Evolutionary conservation across 768 basidiomycete genomes (phyloP).

Genomic region (Phanerochaete sordida): DNA sequence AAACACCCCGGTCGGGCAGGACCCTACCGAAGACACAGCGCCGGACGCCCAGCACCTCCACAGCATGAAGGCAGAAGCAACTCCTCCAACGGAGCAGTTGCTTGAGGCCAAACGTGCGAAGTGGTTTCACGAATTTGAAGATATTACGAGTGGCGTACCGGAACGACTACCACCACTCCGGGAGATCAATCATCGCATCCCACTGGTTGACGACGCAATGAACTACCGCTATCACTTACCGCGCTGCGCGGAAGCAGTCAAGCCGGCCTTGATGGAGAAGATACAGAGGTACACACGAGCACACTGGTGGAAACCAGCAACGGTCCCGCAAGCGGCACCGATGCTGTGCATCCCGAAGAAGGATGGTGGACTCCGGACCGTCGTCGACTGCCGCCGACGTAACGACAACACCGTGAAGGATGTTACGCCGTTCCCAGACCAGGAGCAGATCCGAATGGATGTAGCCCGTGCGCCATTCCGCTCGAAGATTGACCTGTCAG

Average conservation of each 20-base stretch:
- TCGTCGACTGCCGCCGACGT: conserved; percentile 30
- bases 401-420: conserved; percentile 41
- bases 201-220: too few relatives aligned
- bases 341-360: conserved; percentile 32
- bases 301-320: conserved; percentile 31
- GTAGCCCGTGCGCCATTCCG: conserved; percentile 28
- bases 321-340: conserved; percentile 25
- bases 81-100: too few relatives aligned
- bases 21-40: too few relatives aligned
- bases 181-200: too few relatives aligned
- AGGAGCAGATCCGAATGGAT: conserved; percentile 33
- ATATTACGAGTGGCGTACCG: neutral
- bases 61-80: too few relatives aligned
- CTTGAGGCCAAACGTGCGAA: too few relatives aligned
- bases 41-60: too few relatives aligned
- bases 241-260: conserved; percentile 29
- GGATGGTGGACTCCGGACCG: conserved; percentile 27
- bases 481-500: conserved; percentile 38
- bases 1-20: too few relatives aligned
- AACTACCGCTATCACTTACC: conserved; percentile 28
- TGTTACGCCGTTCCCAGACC: conserved; percentile 38
- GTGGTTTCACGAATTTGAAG: neutral
- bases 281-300: conserved; percentile 27
- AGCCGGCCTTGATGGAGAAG: conserved; percentile 29
- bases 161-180: neutral